phyloP scores from a whole-genome alignment of 2,329 filamentous ascomycete genomes.

The Claviceps pusilla region DNA sequence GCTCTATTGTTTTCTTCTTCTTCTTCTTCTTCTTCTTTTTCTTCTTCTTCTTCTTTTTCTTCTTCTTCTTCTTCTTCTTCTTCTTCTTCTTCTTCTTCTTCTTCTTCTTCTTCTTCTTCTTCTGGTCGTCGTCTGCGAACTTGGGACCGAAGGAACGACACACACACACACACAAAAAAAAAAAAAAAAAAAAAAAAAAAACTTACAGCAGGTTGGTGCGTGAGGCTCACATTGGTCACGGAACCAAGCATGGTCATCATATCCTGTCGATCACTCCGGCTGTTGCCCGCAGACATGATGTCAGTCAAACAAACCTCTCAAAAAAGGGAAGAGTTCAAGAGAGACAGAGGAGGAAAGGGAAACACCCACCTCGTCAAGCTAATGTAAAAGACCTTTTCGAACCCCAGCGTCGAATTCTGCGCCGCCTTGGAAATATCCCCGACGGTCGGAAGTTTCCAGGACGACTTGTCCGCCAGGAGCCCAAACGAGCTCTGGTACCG shows the following conservation, averaged over 20 bases:
- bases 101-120: no score
- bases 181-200: no score
- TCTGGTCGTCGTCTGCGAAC: no score
- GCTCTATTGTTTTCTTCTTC: no score
- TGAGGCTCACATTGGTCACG: neutral
- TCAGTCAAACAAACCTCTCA: neutral
- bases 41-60: no score
- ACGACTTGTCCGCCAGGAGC: neutral
- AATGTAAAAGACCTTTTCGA: constrained; percentile 2
- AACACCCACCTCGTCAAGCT: neutral
- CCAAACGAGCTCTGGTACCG: neutral
- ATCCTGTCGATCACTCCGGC: constrained; percentile 2
- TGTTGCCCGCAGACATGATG: neutral
- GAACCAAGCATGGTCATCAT: constrained; percentile 1
- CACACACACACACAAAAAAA: no score
- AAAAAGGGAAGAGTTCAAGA: neutral
- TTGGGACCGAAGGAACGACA: no score
- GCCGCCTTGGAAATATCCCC: neutral
- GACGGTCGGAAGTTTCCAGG: neutral
- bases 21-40: no score
- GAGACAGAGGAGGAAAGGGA: neutral
- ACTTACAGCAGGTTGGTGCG: neutral
- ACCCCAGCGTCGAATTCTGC: constrained; percentile 1
- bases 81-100: no score
- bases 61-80: no score